Percentiles rank a stretch among this genome's conserved stretches.
Evolutionary conservation across 2,329 filamentous ascomycete genomes (phyloP).

Genomic region (Penicillium sp.): DNA sequence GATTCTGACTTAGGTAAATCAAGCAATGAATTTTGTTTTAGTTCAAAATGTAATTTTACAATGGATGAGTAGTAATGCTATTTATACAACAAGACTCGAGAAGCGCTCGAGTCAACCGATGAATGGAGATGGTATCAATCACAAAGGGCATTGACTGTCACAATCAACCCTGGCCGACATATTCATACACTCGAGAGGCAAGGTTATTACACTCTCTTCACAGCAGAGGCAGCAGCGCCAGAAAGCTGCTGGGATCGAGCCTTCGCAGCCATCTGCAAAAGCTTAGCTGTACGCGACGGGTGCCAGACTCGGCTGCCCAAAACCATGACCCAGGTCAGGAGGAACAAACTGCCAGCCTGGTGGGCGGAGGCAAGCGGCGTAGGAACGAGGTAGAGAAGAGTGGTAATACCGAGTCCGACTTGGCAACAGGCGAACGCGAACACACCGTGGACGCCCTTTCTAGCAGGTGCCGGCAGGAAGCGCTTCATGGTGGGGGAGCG

Average conservation of each 20-base stretch:
- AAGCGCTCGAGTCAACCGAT: not conserved
- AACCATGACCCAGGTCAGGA: conserved; percentile 73
- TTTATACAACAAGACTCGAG: conserved; percentile 16
- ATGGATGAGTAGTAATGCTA: conserved; percentile 4
- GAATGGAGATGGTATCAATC: conserved; percentile 24
- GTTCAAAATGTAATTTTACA: not conserved
- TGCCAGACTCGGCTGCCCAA: conserved; percentile 70
- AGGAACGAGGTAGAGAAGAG: conserved; percentile 88
- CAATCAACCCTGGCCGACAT: conserved; percentile 8
- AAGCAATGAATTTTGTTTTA: not conserved
- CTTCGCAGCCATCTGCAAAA: conserved; percentile 46
- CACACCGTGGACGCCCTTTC: conserved; percentile 65
- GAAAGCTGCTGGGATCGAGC: conserved; percentile 25
- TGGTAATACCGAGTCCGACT: conserved; percentile 77
- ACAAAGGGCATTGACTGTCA: conserved; percentile 1
- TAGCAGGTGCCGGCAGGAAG: conserved; percentile 48
- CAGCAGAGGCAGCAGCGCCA: conserved; percentile 18
- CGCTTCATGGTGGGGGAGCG: conserved; percentile 56
- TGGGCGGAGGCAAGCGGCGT: conserved; percentile 79
- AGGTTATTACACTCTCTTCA: conserved; percentile 12
- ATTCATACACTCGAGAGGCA: conserved; percentile 12
- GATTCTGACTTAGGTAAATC: not conserved
- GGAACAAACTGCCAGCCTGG: conserved; percentile 77
- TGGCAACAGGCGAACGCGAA: conserved; percentile 76
- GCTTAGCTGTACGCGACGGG: conserved; percentile 54